These are phyloP conservation scores for Letharia lupina DNA, from an alignment of 495 filamentous ascomycete genomes.

Conservation along the genomic window DNA sequence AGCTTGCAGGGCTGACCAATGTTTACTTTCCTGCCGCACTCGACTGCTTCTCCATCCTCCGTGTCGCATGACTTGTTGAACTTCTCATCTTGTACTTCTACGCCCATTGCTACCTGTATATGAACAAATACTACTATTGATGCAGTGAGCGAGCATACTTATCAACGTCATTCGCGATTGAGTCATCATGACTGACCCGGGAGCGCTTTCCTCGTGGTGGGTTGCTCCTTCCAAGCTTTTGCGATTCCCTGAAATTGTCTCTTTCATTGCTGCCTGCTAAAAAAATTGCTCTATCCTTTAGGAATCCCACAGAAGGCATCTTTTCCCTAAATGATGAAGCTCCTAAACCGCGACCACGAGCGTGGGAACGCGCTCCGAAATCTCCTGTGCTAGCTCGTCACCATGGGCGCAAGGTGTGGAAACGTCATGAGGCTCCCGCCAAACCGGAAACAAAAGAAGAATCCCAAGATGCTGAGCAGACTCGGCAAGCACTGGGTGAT, in stretches of 20 bases:
- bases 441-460: constrained; percentile 15
- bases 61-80: neutral
- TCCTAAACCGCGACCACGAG: constrained; percentile 36
- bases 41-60: neutral
- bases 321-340: constrained; percentile 33
- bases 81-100: neutral
- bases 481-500: constrained; percentile 21
- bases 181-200: constrained; percentile 8
- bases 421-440: constrained; percentile 34
- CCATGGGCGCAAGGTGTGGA: constrained; percentile 45
- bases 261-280: neutral
- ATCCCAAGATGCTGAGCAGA: constrained; percentile 17
- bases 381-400: constrained; percentile 39
- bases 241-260: neutral
- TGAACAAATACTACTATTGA: neutral
- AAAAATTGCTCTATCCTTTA: neutral
- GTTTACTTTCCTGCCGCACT: constrained; percentile 16
- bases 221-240: neutral
- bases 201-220: constrained; percentile 10
- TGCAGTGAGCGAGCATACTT: neutral
- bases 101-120: neutral
- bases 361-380: constrained; percentile 49
- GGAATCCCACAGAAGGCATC: constrained; percentile 5
- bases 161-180: neutral
- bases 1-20: constrained; percentile 8